A percentile compares a stretch with the other conserved stretches of the same genome.
These are phyloP conservation scores for Knufia fluminis DNA, from an alignment of 2,329 filamentous ascomycete genomes.

Conservation along the genomic window DNA sequence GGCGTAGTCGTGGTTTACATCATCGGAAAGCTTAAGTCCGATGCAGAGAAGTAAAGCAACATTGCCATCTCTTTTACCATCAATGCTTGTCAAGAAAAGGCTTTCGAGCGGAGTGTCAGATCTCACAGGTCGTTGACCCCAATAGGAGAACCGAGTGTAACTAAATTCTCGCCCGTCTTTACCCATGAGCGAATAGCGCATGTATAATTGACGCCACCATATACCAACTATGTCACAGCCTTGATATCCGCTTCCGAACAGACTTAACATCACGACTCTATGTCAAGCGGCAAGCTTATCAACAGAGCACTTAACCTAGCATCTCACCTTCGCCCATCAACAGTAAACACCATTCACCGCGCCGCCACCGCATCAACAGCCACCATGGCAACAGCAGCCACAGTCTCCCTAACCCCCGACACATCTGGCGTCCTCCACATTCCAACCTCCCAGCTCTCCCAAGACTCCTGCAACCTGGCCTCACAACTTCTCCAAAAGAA, in stretches of 20 bases:
- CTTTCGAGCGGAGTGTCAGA: background rate
- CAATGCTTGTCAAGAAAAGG: background rate
- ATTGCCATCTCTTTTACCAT: background rate
- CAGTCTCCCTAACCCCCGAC: constrained; percentile 36
- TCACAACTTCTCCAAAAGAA: constrained; percentile 68
- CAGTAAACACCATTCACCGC: background rate
- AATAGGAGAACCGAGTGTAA: background rate
- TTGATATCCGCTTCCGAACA: background rate
- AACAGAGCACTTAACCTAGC: background rate
- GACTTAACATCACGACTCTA: background rate
- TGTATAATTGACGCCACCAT: background rate
- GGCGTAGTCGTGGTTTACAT: background rate
- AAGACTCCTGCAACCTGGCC: constrained; percentile 52
- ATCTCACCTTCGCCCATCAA: background rate
- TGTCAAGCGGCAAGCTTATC: constrained; percentile 2
- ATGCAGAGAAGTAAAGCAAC: background rate
- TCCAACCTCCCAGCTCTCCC: constrained; percentile 29
- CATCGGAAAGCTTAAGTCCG: background rate
- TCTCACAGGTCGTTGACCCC: background rate
- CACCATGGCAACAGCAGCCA: constrained; percentile 41
- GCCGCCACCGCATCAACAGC: background rate
- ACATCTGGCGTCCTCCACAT: constrained; percentile 40
- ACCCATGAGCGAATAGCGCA: background rate
- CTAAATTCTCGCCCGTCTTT: background rate
- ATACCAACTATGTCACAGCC: background rate